Evolutionary conservation across 345 rosid species (phyloP).

Genomic region (Kernera saxatilis): DNA sequence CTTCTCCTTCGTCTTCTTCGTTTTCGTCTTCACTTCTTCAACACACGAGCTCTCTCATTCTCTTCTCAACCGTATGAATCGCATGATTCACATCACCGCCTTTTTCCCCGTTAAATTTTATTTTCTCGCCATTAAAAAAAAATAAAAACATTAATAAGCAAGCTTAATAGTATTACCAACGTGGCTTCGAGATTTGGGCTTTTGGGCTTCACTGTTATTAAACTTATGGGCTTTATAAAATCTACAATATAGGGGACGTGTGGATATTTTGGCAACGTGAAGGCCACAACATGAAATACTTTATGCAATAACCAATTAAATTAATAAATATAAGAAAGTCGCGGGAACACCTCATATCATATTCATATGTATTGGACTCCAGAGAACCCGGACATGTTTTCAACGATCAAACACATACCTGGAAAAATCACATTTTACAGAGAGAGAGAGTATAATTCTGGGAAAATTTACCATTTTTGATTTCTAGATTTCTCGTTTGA

Average conservation of each 20-base stretch:
- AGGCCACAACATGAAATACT: not conserved
- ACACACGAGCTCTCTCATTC: not conserved
- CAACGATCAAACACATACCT: constrained; percentile 20
- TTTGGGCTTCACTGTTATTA: too few species aligned
- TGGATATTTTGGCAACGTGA: constrained; percentile 1
- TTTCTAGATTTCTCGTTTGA: not conserved
- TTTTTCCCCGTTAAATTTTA: not conserved
- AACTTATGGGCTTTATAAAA: too few species aligned
- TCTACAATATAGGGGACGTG: too few species aligned
- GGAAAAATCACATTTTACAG: too few species aligned
- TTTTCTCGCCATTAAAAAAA: not conserved
- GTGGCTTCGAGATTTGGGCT: not conserved
- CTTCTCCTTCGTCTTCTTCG: not conserved
- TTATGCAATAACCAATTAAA: not conserved
- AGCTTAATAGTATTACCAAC: not conserved
- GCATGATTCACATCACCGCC: not conserved
- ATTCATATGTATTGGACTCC: too few species aligned
- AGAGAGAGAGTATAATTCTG: too few species aligned
- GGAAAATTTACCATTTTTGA: too few species aligned
- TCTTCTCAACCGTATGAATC: not conserved
- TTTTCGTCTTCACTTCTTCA: constrained; percentile 1
- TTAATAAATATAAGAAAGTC: constrained; percentile 12
- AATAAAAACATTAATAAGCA: not conserved
- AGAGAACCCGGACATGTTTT: constrained; percentile 22
- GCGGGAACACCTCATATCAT: constrained; percentile 33